phyloP scores from a whole-genome alignment of 805 yeast species.

The Saccharomycopsis olivae region DNA sequence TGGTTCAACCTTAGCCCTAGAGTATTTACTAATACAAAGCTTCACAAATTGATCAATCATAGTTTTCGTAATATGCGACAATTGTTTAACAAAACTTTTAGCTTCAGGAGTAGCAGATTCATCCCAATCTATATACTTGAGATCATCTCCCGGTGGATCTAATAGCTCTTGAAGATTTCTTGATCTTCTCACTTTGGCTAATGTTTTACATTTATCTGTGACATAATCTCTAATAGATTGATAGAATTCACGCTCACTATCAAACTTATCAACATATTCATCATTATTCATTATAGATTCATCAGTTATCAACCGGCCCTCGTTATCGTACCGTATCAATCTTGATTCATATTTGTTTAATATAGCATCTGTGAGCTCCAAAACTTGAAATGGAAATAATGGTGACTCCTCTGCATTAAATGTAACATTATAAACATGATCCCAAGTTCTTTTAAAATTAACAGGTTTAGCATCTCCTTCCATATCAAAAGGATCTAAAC shows the following conservation, averaged over 20 bases:
- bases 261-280: slow-evolving; percentile 70
- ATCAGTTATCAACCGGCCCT: slow-evolving; percentile 42
- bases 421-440: slow-evolving; percentile 69
- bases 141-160: slow-evolving; percentile 34
- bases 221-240: slow-evolving; percentile 62
- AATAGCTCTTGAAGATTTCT: slow-evolving; percentile 39
- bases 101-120: slow-evolving; percentile 26
- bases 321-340: slow-evolving; percentile 60
- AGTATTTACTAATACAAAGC: slow-evolving; percentile 72
- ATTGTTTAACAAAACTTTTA: slow-evolving; percentile 46
- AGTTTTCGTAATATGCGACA: slow-evolving; percentile 52
- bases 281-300: slow-evolving; percentile 36
- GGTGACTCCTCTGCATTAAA: slow-evolving; percentile 43
- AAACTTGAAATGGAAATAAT: slow-evolving; percentile 61
- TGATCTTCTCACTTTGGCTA: slow-evolving; percentile 47
- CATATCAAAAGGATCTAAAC: slow-evolving; percentile 96
- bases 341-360: slow-evolving; percentile 50
- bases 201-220: slow-evolving; percentile 38
- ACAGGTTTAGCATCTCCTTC: slow-evolving; percentile 98
- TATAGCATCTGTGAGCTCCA: slow-evolving; percentile 41
- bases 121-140: slow-evolving; percentile 26
- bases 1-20: slow-evolving; percentile 89
- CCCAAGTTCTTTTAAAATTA: slow-evolving; percentile 90
- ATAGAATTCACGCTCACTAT: slow-evolving; percentile 82
- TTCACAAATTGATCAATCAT: slow-evolving; percentile 58